Evolutionary conservation across 805 yeast genomes (phyloP).

Genomic region (Candida tallmaniae): DNA sequence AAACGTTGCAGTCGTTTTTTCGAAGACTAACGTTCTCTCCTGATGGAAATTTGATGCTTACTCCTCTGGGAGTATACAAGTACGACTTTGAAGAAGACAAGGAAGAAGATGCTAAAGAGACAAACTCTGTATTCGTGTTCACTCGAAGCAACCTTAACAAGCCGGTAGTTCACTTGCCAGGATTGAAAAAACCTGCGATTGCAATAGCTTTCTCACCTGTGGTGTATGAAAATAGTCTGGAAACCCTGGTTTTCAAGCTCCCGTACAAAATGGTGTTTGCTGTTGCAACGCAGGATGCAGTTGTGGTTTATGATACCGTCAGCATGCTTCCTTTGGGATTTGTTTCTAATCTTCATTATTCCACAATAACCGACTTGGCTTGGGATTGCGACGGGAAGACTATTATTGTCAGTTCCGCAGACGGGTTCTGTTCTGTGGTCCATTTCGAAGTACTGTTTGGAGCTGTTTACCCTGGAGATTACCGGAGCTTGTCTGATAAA

Average conservation of each 20-base stretch:
- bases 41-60: conserved; percentile 75
- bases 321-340: conserved; percentile 62
- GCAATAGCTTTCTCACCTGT: conserved; percentile 77
- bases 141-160: conserved; percentile 62
- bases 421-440: conserved; percentile 85
- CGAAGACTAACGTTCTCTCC: conserved; percentile 83
- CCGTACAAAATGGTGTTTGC: conserved; percentile 87
- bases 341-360: conserved; percentile 78
- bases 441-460: conserved; percentile 49
- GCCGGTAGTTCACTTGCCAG: conserved; percentile 79
- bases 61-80: conserved; percentile 66
- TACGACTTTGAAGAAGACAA: conserved; percentile 11
- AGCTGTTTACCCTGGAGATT: conserved; percentile 16
- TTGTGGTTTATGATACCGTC: conserved; percentile 78
- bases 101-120: conserved; percentile 23
- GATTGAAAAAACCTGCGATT: conserved; percentile 76
- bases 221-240: conserved; percentile 37
- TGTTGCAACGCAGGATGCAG: conserved; percentile 86
- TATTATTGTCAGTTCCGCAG: conserved; percentile 77
- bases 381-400: conserved; percentile 79
- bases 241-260: conserved; percentile 42
- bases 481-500: too few species aligned
- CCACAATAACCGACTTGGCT: conserved; percentile 79
- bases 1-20: conserved; percentile 85
- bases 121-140: conserved; percentile 76